Evolutionary conservation across 2,329 filamentous ascomycete genomes (phyloP), one percentile per base, ranked within the genome.

Genomic region (Fusarium gaditjirri): DNA sequence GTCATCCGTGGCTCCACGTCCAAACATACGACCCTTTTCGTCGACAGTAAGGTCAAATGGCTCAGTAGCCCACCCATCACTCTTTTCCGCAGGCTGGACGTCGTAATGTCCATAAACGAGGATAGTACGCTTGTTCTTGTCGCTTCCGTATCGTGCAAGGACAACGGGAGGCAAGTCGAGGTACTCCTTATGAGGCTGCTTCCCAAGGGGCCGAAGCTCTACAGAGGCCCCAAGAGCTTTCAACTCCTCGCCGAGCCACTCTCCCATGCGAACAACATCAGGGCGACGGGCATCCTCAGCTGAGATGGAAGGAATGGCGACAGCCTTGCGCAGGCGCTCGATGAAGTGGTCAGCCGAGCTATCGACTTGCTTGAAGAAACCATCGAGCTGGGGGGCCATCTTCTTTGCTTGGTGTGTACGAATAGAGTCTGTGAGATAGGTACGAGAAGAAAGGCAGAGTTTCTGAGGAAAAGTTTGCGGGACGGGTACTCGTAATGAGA

Each of bases 61-160:
- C 82, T 98, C 93, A 6, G 95, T 98, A 59, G 92, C 91, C 96
- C 96, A 99, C 73, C 96, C 96, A 78, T 99, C 96, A 75, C 93
- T 93, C 86, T 93, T 93, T 80, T 95, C 89, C 38, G 96, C 96
- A 31, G 96, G 96, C 85, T 99, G 96, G 39, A 99, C 96, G 81
- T 99, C 96, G 85, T 99, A 99, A 86, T 99, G 96, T 52, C 96
- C 96, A 80, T 99, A 99, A 50, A 99, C 94, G 70, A 99, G 88
- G 75, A 99, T 96, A 39, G 95, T 98, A 68, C 93, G 90, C 90
- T 98, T 99, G 82, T 89, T 94, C 83, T 93, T 91, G 82, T 98
- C 95, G 82, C 90, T 93, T 75, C 96, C 95, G 82, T 98, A 98
- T 75, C 96, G 92, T 54, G 92, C 95, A 71, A 99, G 89, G 61